Evolutionary conservation across 371 early-diverging fungal genomes (phyloP).

Genomic region (Mucor plumbeus): DNA sequence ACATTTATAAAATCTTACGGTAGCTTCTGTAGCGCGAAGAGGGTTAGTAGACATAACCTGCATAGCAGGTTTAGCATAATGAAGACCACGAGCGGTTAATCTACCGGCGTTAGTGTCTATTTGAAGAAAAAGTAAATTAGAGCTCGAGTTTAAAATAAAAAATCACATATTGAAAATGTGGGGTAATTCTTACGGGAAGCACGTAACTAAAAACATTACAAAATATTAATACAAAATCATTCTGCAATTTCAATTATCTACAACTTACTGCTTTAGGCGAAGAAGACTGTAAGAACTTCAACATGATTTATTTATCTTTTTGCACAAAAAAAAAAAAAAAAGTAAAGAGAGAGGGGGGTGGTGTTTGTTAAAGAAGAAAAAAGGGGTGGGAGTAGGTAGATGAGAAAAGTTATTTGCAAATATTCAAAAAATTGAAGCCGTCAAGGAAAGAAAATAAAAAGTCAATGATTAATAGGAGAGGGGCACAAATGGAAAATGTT

Average conservation of each 20-base stretch:
- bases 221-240: not conserved
- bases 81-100: constrained; percentile 34
- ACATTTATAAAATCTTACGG: constrained; percentile 44
- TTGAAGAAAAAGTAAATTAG: not conserved
- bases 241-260: not conserved
- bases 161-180: not conserved
- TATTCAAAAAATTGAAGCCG: not conserved
- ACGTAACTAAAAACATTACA: constrained; percentile 19
- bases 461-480: not conserved
- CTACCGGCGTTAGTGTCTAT: constrained; percentile 23
- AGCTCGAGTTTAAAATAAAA: not conserved
- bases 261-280: constrained; percentile 34
- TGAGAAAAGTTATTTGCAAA: constrained; percentile 5
- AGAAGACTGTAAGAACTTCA: constrained; percentile 40
- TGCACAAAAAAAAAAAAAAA: not conserved
- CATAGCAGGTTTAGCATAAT: constrained; percentile 60
- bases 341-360: constrained; percentile 29
- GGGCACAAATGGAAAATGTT: not conserved
- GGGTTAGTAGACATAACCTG: constrained; percentile 76
- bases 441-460: not conserved
- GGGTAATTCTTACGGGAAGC: constrained; percentile 26
- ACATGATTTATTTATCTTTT: constrained; percentile 23
- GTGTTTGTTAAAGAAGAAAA: constrained; percentile 16
- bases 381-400: constrained; percentile 12
- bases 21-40: constrained; percentile 72